phyloP scores from a whole-genome alignment of 2,329 filamentous ascomycete species.

The Daldinia sp. region DNA sequence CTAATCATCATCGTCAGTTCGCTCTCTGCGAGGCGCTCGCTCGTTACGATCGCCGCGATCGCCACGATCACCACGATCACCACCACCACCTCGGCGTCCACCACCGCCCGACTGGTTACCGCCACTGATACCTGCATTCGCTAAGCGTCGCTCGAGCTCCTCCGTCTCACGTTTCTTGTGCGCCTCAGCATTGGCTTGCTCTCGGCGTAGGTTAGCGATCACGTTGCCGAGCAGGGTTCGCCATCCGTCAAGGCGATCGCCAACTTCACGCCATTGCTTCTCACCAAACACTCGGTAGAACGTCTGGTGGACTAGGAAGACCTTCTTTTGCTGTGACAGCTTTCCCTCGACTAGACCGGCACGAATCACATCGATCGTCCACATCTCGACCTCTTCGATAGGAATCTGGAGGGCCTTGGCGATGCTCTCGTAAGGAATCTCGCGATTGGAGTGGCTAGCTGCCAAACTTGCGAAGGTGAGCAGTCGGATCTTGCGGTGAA shows the following conservation, averaged over 20 bases:
- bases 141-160: conserved; percentile 76
- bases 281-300: conserved; percentile 97
- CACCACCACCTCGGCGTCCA: conserved; percentile 47
- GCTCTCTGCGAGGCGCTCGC: conserved; percentile 57
- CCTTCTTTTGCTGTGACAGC: conserved; percentile 89
- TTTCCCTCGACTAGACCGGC: conserved; percentile 96
- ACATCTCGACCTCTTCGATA: conserved; percentile 89
- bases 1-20: conserved; percentile 70
- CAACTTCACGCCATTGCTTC: conserved; percentile 97
- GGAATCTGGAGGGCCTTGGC: conserved; percentile 87
- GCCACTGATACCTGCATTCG: conserved; percentile 56
- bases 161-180: conserved; percentile 82
- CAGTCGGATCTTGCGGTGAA: conserved; percentile 96
- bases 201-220: conserved; percentile 79
- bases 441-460: conserved; percentile 83
- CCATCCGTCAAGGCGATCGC: conserved; percentile 92
- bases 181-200: conserved; percentile 82
- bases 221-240: conserved; percentile 83
- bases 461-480: conserved; percentile 92
- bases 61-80: conserved; percentile 44
- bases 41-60: conserved; percentile 49
- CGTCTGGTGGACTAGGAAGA: conserved; percentile 95
- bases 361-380: conserved; percentile 98
- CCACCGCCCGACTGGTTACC: conserved; percentile 26
- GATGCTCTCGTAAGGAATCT: conserved; percentile 89